phyloP scores from a whole-genome alignment of 345 rosid genomes.

The Euphorbia lathyris region DNA sequence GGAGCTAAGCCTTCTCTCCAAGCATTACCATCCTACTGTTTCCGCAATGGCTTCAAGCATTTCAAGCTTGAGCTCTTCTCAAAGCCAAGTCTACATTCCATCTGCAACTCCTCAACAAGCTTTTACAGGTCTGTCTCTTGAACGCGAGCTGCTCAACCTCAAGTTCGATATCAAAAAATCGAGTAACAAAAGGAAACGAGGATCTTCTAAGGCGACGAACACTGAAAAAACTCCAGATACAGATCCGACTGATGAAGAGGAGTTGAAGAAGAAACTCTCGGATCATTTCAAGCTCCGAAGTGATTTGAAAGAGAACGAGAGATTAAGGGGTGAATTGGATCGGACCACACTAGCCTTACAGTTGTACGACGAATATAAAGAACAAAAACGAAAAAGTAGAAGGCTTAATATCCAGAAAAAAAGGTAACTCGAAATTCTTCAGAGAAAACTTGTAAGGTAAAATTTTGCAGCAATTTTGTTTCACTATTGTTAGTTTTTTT shows the following conservation, averaged over 20 bases:
- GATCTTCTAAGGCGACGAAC: conserved; percentile 11
- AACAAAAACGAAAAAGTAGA: conserved; percentile 38
- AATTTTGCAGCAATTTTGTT: too few relatives aligned
- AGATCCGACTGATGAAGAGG: conserved; percentile 37
- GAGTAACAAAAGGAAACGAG: conserved; percentile 56
- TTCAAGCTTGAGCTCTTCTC: conserved; percentile 52
- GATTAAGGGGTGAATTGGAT: conserved; percentile 43
- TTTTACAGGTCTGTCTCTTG: conserved; percentile 54
- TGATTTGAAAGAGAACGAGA: conserved; percentile 49
- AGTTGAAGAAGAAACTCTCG: conserved; percentile 48
- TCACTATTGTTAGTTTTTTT: too few relatives aligned
- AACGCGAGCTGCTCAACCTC: conserved; percentile 49
- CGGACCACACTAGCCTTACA: conserved; percentile 30
- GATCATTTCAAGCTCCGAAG: conserved; percentile 50
- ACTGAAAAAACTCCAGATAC: conserved; percentile 9
- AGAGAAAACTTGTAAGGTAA: too few relatives aligned
- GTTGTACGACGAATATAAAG: conserved; percentile 49
- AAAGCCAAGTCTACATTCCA: conserved; percentile 54
- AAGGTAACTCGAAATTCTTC: too few relatives aligned
- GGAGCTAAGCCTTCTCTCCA: conserved; percentile 79
- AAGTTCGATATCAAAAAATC: conserved; percentile 31
- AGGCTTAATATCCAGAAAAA: conserved; percentile 22
- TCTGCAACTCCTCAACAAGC: conserved; percentile 71
- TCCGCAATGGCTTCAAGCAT: conserved; percentile 55
- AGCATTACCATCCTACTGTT: conserved; percentile 77